Evolutionary conservation across 148 eudicot genomes (phyloP), one percentile per base, ranked within the genome.

Genomic region (Limonium bicolor): DNA sequence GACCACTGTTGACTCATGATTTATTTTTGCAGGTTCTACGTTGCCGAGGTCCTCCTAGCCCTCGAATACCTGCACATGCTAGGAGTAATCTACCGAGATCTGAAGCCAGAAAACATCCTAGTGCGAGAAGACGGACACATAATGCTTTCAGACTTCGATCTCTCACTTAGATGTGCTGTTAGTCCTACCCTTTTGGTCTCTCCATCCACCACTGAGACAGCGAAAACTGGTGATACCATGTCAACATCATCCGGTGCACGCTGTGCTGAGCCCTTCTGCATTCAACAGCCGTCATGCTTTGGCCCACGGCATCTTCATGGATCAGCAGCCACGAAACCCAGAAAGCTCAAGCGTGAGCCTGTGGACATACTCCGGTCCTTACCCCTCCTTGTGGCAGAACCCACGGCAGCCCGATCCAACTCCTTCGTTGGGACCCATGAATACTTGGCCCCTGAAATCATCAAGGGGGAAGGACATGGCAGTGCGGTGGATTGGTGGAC

Each of bases 401-500:
- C 96, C 24, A 78, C 94, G 5, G 59, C 68, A 14, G 96, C 96
- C 20, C 67, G 96, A 12, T 87, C 96, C 40, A 78, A 87, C 64
- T 87, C 96, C 0, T 87, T 87, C 31, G 96, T 87, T 3, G 96
- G 96, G 10, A 87, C 96, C 34, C 96, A 87, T 34, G 96, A 86
- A 59, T 86, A 86, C 37, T 72, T 85, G 46, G 90, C 95, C 53
- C 95, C 95, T 0, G 95, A 85, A 51, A 85, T 85, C 43, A 82
- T 86, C 52, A 78, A 75, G 64, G 93, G 94, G 18, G 94, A 86
- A 36, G 96, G 94, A 20, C 96, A 87, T 26, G 96, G 96, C 37
- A 82, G 94, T 28, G 87, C 96, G 2, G 96, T 87, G 11, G 96
- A 87, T 61, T 87, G 96, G 96, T 87, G 96, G 96, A 87, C 94